A percentile compares a stretch with the other conserved stretches of the same genome.
Evolutionary conservation across 2,329 filamentous ascomycete genomes (phyloP).

Genomic region (Aspergillus sp.): DNA sequence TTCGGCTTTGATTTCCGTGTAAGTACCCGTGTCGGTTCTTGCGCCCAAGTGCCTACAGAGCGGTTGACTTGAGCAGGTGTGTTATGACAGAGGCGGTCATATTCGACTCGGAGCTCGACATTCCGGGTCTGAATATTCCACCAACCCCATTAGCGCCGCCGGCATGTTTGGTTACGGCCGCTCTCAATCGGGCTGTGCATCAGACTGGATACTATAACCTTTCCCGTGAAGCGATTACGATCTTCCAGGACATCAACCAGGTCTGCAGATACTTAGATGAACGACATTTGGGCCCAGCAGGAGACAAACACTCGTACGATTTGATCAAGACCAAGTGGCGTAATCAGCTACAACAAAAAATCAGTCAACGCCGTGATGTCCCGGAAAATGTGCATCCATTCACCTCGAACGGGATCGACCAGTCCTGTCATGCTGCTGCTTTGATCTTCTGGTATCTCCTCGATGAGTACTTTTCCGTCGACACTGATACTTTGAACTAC

Average conservation of each 20-base stretch:
- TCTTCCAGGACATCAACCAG: neutral
- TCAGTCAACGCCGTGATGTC: neutral
- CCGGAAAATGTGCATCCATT: neutral
- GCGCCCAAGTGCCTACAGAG: neutral
- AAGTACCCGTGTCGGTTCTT: neutral
- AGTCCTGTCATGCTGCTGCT: slow-evolving; percentile 2
- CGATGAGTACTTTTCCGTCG: neutral
- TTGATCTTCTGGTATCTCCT: slow-evolving; percentile 9
- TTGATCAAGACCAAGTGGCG: neutral
- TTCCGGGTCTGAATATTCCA: slow-evolving; percentile 4
- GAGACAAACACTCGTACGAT: neutral
- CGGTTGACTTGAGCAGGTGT: neutral
- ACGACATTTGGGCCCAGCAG: neutral
- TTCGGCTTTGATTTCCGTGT: slow-evolving; percentile 4
- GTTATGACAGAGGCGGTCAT: slow-evolving; percentile 9
- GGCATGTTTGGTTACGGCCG: neutral
- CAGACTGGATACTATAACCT: neutral
- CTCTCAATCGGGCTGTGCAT: neutral
- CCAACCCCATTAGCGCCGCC: neutral
- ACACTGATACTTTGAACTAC: neutral
- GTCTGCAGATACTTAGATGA: neutral
- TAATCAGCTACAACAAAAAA: neutral
- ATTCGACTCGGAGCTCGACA: slow-evolving; percentile 3
- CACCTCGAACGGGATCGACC: neutral
- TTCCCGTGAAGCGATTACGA: neutral